A percentile compares a stretch with the other conserved stretches of the same genome.
These are phyloP conservation scores for Vishniacozyma victoriae DNA, from an alignment of 768 basidiomycete genomes.

Conservation along the genomic window DNA sequence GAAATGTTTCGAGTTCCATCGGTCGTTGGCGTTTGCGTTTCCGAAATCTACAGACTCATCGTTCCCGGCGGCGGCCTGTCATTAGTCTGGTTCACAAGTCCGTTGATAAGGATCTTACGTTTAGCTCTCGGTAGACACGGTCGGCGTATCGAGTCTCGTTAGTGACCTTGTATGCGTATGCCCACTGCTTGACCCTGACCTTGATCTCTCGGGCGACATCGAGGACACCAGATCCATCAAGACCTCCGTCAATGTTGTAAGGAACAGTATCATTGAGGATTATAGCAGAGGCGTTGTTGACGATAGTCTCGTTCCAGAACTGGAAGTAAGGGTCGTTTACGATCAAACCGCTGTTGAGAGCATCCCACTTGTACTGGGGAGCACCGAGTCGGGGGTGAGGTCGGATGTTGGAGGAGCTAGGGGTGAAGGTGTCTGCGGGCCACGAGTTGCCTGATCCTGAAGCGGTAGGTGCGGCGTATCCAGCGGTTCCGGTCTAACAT, in stretches of 20 bases:
- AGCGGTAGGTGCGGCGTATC: constrained; percentile 51
- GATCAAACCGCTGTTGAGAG: constrained; percentile 66
- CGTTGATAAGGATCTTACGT: constrained; percentile 50
- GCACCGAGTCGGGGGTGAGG: constrained; percentile 89
- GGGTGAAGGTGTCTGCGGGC: constrained; percentile 73
- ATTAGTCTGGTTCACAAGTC: neutral
- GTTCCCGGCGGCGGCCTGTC: constrained; percentile 67
- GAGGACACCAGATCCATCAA: constrained; percentile 69
- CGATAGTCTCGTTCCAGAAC: constrained; percentile 85
- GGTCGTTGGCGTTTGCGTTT: constrained; percentile 53
- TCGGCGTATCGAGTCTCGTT: constrained; percentile 89
- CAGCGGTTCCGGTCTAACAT: constrained; percentile 53
- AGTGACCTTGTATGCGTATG: constrained; percentile 83
- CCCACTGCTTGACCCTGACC: constrained; percentile 82
- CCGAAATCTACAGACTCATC: constrained; percentile 60
- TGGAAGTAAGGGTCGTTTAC: constrained; percentile 74
- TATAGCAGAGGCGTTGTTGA: constrained; percentile 65
- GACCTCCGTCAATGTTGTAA: constrained; percentile 69
- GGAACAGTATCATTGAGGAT: constrained; percentile 56
- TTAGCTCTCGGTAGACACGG: constrained; percentile 72
- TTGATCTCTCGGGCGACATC: constrained; percentile 87
- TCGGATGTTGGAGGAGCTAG: constrained; percentile 61
- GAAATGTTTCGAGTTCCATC: constrained; percentile 88
- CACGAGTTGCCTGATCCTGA: constrained; percentile 54
- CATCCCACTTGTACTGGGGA: constrained; percentile 83